Conservation (phyloP, 306 rosid genomes). For the Morella rubra region DNA sequence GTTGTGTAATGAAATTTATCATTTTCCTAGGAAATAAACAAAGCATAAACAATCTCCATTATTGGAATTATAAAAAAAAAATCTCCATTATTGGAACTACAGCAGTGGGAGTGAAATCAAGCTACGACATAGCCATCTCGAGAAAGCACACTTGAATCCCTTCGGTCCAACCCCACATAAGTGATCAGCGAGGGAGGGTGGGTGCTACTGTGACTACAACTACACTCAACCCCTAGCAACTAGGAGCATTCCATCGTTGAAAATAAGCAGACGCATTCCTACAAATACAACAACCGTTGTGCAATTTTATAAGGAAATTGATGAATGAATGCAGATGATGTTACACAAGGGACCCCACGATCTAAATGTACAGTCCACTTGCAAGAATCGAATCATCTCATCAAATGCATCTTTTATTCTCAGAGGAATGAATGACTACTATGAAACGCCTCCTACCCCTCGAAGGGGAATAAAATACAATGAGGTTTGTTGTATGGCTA, state of each 20-base stretch:
- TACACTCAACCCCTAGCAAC: background rate
- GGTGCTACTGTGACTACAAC: too few species aligned
- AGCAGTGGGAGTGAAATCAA: too few species aligned
- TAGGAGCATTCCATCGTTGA: background rate
- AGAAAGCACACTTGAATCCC: too few species aligned
- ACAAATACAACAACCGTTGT: background rate
- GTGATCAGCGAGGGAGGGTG: too few species aligned
- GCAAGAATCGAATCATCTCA: conserved; percentile 15
- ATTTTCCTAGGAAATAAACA: too few species aligned
- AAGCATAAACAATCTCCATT: too few species aligned
- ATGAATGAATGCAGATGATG: background rate
- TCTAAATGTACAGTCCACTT: conserved; percentile 11
- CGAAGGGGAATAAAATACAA: background rate
- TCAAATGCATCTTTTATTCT: conserved; percentile 30
- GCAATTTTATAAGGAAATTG: background rate
- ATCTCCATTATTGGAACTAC: too few species aligned
- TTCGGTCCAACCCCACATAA: too few species aligned
- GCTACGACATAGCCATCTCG: too few species aligned
- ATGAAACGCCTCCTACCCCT: conserved; percentile 1
- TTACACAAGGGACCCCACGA: background rate
- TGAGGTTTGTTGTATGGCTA: background rate
- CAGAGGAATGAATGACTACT: conserved; percentile 4
- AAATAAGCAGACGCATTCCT: background rate
- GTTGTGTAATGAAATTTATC: too few species aligned
- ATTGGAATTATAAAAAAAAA: too few species aligned